Evolutionary conservation across 306 rosid genomes (phyloP), one percentile per base, ranked within the genome.

Genomic region (Trifolium dubium): DNA sequence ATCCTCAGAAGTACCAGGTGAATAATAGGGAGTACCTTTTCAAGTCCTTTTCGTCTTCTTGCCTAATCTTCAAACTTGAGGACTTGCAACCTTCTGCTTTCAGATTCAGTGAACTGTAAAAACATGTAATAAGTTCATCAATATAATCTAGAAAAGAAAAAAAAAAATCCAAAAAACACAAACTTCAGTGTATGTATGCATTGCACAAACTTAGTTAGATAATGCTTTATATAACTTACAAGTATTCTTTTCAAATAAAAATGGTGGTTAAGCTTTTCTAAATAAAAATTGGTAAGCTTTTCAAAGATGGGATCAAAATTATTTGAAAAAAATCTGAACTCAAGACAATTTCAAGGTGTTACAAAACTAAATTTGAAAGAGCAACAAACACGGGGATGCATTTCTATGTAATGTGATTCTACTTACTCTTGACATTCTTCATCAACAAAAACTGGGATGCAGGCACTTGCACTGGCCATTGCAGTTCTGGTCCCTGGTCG

Each of bases 381-480:
- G 51, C 10, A 53, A 41, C 64, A 29, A n/a, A 58, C 56, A 58
- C 14, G 11, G 12, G 46, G 28, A 59, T 62, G 55, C n/a, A 59
- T 34, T 15, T 64, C 37, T 7, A 37, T 5, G 65, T 8, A 59
- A 44, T 7, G 47, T 63, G 67, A 68, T 73, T 65, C 49, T 30
- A 83, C 98, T 88, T 81, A 93, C 98, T 73, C 87, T 67, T 82
- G 87, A 77, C 87, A 87, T 46, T 88, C 92, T 83, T 91, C 96
- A 46, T 93, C 98, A 6, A 93, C 85, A 80, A 89, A 93, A 64
- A 94, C 97, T 12, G 89, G 96, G 60, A 94, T 86, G 56, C 40
- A 35, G 62, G 88, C 69, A 82, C 83, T 67, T 62, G 82, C 74
- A 58, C 83, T 69, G 56, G 89, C 66, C 17, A 84, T 88, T 49